These are phyloP conservation scores for Aspergillus unguis DNA, from an alignment of 2,329 filamentous ascomycete species.

Conservation along the genomic window DNA sequence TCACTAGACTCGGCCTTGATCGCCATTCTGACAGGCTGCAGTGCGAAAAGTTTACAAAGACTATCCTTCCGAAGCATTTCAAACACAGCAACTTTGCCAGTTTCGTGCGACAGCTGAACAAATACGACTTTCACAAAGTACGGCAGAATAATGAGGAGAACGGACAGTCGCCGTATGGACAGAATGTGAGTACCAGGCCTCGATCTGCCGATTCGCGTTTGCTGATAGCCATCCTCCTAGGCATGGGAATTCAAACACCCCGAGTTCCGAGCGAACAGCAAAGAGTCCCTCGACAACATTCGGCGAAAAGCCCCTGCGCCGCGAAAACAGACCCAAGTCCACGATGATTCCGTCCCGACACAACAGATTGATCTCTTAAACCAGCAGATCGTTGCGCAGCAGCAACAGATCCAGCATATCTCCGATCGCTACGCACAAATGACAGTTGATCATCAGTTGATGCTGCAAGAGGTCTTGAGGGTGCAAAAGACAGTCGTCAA, in stretches of 20 bases:
- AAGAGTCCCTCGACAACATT: conserved; percentile 95
- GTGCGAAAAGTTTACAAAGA: conserved; percentile 98
- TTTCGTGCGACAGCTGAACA: conserved; percentile 93
- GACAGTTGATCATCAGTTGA: conserved; percentile 61
- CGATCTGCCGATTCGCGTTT: neutral
- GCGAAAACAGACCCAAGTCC: conserved; percentile 65
- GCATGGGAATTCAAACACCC: conserved; percentile 97
- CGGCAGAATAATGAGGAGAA: conserved; percentile 85
- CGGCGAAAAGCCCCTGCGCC: conserved; percentile 90
- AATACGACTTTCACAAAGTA: conserved; percentile 98
- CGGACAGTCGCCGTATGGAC: conserved; percentile 74
- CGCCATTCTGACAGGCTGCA: conserved; percentile 38
- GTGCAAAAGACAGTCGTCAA: conserved; percentile 69
- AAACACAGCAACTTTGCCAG: conserved; percentile 99
- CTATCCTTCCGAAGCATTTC: conserved; percentile 95
- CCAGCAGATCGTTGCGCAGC: conserved; percentile 81
- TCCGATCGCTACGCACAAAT: conserved; percentile 83
- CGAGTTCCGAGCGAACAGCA: conserved; percentile 92
- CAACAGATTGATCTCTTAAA: conserved; percentile 89
- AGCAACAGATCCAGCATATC: conserved; percentile 85
- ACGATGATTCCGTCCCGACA: conserved; percentile 72
- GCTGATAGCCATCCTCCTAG: conserved; percentile 43
- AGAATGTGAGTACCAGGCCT: conserved; percentile 55
- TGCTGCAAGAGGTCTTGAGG: conserved; percentile 62
- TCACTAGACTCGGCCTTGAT: conserved; percentile 10